These are phyloP conservation scores for Salpingoeca rosetta DNA, from an alignment of 78 protist genomes.

Conservation along the genomic window DNA sequence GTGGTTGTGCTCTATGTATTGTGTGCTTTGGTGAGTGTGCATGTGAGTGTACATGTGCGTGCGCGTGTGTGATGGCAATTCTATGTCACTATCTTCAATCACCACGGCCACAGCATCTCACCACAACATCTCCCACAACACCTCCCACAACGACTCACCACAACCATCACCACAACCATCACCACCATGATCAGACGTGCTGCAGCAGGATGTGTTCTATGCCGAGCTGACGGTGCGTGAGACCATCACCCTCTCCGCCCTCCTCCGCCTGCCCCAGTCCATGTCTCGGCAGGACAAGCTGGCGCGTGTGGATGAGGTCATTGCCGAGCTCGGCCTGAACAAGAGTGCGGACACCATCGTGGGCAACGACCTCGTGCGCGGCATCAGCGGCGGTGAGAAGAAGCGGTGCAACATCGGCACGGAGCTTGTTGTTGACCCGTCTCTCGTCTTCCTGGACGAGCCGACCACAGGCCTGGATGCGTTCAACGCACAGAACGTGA, in stretches of 20 bases:
- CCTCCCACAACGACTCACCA: too few species aligned
- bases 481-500: slow-evolving; percentile 17
- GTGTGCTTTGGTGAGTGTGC: too few species aligned
- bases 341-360: not conserved
- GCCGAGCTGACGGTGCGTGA: slow-evolving; percentile 48
- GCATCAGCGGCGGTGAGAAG: slow-evolving; percentile 65
- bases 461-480: slow-evolving; percentile 4
- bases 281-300: slow-evolving; percentile 47
- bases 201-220: not conserved
- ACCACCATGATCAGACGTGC: not conserved
- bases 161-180: too few species aligned
- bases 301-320: slow-evolving; percentile 14
- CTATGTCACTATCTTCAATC: too few species aligned
- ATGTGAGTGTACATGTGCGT: too few species aligned
- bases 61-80: too few species aligned
- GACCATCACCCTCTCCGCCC: slow-evolving; percentile 33
- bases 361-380: slow-evolving; percentile 22
- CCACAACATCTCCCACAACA: too few species aligned
- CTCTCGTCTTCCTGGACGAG: not conserved
- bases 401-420: slow-evolving; percentile 35
- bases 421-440: slow-evolving; percentile 50
- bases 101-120: too few species aligned
- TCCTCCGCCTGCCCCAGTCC: slow-evolving; percentile 27
- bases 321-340: slow-evolving; percentile 6
- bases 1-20: too few species aligned